phyloP scores from a whole-genome alignment of 179 eudicot genomes.

The Patellifolia procumbens region DNA sequence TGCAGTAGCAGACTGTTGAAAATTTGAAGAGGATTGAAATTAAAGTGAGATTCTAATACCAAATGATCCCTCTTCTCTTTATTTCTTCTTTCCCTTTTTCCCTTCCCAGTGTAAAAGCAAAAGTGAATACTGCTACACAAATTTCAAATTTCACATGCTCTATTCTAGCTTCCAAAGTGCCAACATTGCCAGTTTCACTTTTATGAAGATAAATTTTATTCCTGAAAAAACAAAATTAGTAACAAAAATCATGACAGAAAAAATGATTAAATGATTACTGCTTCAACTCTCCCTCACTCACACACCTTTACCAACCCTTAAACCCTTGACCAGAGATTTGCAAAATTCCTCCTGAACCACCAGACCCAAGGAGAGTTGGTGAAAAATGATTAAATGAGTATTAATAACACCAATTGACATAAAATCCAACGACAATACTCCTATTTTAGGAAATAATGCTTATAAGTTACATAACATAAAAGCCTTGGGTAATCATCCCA shows the following conservation, averaged over 20 bases:
- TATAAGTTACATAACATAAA: too few species aligned
- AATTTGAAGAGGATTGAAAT: too few species aligned
- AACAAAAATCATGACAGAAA: too few species aligned
- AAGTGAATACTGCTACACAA: not conserved
- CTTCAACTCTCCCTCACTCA: not conserved
- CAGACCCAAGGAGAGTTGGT: not conserved
- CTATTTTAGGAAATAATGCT: too few species aligned
- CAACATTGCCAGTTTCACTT: not conserved
- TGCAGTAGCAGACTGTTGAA: too few species aligned
- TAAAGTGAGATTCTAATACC: too few species aligned
- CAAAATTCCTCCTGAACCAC: not conserved
- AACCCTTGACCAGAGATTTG: too few species aligned
- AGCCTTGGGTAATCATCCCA: too few species aligned
- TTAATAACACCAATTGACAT: too few species aligned
- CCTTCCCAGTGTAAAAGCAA: conserved; percentile 28
- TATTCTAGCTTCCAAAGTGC: not conserved
- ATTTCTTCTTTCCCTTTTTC: not conserved
- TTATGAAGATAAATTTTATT: too few species aligned
- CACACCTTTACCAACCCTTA: not conserved
- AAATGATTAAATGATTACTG: not conserved
- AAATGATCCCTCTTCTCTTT: not conserved
- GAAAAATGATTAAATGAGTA: not conserved
- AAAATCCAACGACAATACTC: too few species aligned
- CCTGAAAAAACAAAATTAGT: too few species aligned
- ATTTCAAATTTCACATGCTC: not conserved